Base-by-base conservation (phyloP, 495 filamentous ascomycete genomes). In the Penicillium mononematosum region DNA sequence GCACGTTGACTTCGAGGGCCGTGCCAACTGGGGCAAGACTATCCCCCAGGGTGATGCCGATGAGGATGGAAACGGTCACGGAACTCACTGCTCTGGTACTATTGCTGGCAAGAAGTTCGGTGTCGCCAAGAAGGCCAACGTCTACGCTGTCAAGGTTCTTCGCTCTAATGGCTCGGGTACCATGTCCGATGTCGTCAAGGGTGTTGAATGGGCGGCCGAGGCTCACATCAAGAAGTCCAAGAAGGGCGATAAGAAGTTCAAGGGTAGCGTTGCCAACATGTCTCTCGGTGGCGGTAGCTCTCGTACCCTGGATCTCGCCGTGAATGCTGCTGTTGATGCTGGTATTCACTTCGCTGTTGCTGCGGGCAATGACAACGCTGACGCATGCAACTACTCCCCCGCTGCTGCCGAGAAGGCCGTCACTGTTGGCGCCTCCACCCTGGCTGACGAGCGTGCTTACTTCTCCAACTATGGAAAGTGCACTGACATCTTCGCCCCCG, bases 401-500 rank as follows among this genome's bases (percentile, higher is more conserved):
- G 95, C 95, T 61, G 88, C 92, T 50, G 90, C 95, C 59, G 84
- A 86, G 64, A 91, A 92, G 70, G 92, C 95, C 53, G 87, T 99
- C 66, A 99, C 95, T 47, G 95, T 99, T 57, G 95, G 92, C 70
- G 95, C 95, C 59, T 96, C 91, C 19, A 96, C 89, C 56, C 82
- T 99, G 32, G 82, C 82, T 62, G 95, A 99, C 73, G 90, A 92
- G 82, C 93, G 95, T 75, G 95, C 95, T 60, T 99, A 98, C 85
- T 99, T 99, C 87, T 98, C 95, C 84, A 99, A 99, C 87, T 98
- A 86, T 76, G 95, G 95, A 72, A 93, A 92, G 83, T 99, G 95
- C 83, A 96, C 93, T 70, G 92, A 98, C 73, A 97, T 99, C 81
- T 99, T 99, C 70, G 95, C 92, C 54, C 95, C 95, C 50, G 95